Evolutionary conservation across 345 rosid species (phyloP).

Genomic region (Gossypium arboreum): DNA sequence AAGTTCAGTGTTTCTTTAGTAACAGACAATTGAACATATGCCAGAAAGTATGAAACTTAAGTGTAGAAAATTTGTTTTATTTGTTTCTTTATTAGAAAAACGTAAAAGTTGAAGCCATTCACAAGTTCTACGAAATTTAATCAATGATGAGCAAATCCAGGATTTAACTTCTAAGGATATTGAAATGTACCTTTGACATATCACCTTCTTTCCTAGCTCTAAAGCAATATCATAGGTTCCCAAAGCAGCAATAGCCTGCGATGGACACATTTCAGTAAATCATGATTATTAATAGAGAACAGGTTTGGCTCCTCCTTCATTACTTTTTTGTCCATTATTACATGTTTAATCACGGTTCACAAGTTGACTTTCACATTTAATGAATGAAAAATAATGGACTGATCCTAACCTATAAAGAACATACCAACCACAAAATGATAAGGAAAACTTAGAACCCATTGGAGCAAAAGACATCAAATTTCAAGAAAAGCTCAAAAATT

Average conservation of each 20-base stretch:
- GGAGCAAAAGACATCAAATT: no score
- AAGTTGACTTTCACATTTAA: no score
- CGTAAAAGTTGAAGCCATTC: background rate
- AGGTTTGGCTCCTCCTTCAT: no score
- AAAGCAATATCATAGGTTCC: conserved; percentile 87
- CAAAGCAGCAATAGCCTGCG: conserved; percentile 76
- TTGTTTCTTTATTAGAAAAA: background rate
- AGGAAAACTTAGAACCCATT: no score
- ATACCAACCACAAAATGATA: no score
- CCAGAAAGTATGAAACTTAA: background rate
- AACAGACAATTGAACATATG: background rate
- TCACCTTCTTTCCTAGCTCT: conserved; percentile 87
- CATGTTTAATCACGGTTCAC: no score
- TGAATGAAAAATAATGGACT: no score
- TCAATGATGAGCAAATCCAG: background rate
- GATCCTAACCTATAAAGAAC: no score
- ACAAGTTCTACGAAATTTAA: background rate
- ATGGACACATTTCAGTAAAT: no score
- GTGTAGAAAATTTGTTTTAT: background rate
- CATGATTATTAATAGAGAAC: no score
- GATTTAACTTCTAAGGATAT: background rate
- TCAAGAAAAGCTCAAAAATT: no score
- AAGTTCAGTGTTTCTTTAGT: background rate
- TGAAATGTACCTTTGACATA: conserved; percentile 72
- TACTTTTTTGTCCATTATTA: no score